These are phyloP conservation scores for Populus hybrid DNA, from an alignment of 441 rosid genomes.

Conservation along the genomic window DNA sequence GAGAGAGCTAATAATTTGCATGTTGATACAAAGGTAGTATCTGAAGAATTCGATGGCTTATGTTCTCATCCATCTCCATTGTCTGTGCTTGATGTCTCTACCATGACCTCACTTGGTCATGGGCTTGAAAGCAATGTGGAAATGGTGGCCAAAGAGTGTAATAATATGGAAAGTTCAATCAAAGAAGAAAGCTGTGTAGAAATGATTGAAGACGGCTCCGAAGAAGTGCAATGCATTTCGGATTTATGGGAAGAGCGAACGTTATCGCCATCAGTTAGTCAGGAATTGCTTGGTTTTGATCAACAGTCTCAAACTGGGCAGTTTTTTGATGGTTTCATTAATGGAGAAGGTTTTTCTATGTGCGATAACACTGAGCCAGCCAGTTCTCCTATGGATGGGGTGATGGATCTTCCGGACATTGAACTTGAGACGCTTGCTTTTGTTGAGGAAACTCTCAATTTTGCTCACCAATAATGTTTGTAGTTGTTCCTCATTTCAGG, in stretches of 20 bases:
- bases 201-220: background rate
- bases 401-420: conserved; percentile 24
- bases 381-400: conserved; percentile 1
- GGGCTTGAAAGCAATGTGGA: conserved; percentile 1
- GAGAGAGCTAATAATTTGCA: conserved; percentile 15
- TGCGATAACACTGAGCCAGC: background rate
- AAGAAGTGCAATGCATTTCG: conserved; percentile 14
- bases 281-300: conserved; percentile 17
- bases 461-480: conserved; percentile 18
- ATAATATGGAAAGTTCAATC: background rate
- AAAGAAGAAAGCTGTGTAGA: background rate
- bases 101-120: conserved; percentile 13
- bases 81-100: conserved; percentile 42
- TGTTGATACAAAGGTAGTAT: background rate
- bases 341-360: conserved; percentile 9
- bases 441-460: conserved; percentile 31
- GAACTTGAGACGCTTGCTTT: conserved; percentile 31
- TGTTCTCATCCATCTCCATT: conserved; percentile 37
- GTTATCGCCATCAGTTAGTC: conserved; percentile 11
- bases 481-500: background rate
- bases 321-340: conserved; percentile 1
- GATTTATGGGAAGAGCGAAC: conserved; percentile 19
- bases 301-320: background rate
- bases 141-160: background rate
- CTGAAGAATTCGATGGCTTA: conserved; percentile 17